These are phyloP conservation scores for Diaporthe sp. DNA, from an alignment of 2,329 filamentous ascomycete species.

Conservation along the genomic window DNA sequence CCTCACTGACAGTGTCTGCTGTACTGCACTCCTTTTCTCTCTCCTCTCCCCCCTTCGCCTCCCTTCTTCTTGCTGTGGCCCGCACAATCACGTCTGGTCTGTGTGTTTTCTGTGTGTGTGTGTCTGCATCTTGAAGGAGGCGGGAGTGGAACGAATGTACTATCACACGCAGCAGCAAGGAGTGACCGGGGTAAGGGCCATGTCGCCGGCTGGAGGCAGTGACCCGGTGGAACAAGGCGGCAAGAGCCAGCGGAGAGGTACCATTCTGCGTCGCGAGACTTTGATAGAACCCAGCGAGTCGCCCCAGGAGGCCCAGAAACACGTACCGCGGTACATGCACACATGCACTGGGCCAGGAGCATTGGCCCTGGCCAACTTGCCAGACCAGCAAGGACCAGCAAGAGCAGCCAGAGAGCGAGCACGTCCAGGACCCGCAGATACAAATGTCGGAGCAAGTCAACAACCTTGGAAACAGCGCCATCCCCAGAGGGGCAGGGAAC, in stretches of 20 bases:
- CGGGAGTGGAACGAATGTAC: constrained; percentile 22
- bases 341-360: not conserved
- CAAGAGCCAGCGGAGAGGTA: not conserved
- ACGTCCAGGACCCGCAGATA: constrained; percentile 22
- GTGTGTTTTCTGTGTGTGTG: constrained; percentile 10
- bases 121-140: constrained; percentile 7
- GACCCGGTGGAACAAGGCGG: not conserved
- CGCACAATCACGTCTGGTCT: not conserved
- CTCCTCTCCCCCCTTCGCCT: not conserved
- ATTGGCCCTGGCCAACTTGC: constrained; percentile 6
- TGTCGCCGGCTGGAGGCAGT: constrained; percentile 5
- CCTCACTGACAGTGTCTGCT: not conserved
- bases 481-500: constrained; percentile 22
- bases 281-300: not conserved
- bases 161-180: not conserved
- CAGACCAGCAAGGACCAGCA: constrained; percentile 1
- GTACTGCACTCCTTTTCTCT: not conserved
- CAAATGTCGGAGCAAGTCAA: constrained; percentile 27
- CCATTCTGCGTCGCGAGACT: not conserved
- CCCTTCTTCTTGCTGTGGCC: not conserved
- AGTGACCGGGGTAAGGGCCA: constrained; percentile 1
- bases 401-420: not conserved
- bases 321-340: not conserved
- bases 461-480: constrained; percentile 24
- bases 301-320: not conserved